Evolutionary conservation across 805 yeast genomes (phyloP).

Genomic region (Sugiyamaella qingdaonensis): DNA sequence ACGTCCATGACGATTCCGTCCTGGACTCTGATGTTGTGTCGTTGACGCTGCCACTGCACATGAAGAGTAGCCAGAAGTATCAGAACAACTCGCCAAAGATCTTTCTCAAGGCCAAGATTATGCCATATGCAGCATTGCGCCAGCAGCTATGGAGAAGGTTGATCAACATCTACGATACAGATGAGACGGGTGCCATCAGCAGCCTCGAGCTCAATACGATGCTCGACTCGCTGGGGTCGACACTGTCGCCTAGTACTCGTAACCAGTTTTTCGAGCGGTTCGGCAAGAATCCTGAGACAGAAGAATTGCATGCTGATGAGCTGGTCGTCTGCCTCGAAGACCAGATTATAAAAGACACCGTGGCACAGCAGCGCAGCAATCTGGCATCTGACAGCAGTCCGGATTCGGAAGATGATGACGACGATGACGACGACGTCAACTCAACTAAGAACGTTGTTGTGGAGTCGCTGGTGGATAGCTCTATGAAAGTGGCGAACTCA

Average conservation of each 20-base stretch:
- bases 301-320: constrained; percentile 50
- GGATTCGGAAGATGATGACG: background rate
- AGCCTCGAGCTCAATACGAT: constrained; percentile 59
- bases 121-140: constrained; percentile 60
- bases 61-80: constrained; percentile 26
- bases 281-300: constrained; percentile 34
- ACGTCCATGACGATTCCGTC: constrained; percentile 14
- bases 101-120: constrained; percentile 57
- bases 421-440: too few species aligned
- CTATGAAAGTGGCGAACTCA: background rate
- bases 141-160: constrained; percentile 67
- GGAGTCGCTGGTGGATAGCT: background rate
- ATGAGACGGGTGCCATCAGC: constrained; percentile 43
- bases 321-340: constrained; percentile 50
- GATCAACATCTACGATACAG: constrained; percentile 49
- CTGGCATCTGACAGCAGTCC: background rate
- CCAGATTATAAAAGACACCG: constrained; percentile 27
- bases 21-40: constrained; percentile 6
- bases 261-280: constrained; percentile 29
- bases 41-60: constrained; percentile 37
- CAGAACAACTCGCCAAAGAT: constrained; percentile 50
- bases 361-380: constrained; percentile 1
- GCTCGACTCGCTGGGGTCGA: constrained; percentile 61
- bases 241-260: constrained; percentile 33
- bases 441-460: background rate